Evolutionary conservation across 805 yeast genomes (phyloP), one percentile per base, ranked within the genome.

Genomic region (Metschnikowia chrysomelidarum): DNA sequence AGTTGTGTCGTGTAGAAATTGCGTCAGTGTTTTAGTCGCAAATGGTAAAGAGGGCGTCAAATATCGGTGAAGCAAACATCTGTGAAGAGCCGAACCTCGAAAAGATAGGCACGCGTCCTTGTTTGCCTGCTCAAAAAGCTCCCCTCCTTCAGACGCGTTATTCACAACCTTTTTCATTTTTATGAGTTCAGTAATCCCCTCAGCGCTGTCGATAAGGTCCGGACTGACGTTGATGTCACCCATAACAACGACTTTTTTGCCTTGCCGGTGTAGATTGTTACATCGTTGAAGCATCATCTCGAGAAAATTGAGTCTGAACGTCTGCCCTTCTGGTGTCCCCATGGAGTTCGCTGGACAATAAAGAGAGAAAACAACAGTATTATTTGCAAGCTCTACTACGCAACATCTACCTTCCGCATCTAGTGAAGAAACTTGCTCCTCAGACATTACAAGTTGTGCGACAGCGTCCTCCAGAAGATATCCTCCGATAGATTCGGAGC

Each of bases 281-380:
- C 85, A 73, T 28, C 98, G 71, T 35, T 71, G 60, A 34, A 87
- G 75, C 30, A 91, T 54, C 2, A 75, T 59, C 15, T 65, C 63
- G 34, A 87, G 62, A 49, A 86, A 91, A 11, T 64, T 58, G 24
- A 76, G 46, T 32, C 94, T 60, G 46, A 68, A 80, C 9, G 49
- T 51, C 45, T 80, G 84, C 2, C 80, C 95, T 19, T 77, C 82
- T 17, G 75, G 82, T 0, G 87, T 76, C 1, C 72, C 75, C 57
- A 69, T 67, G 0, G 97, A 86, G 54, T 87, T 87, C 1, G 98
- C 98, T 0, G 98, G 98, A 54, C 97, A 91, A 53, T 91, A 91
- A 4, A 82, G 70, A 0, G 80, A 67, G 28, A 85, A 73, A 0
- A 85, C 56, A 3, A 85, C 85, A 1, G 78, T 51, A 34, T 78